A percentile compares a stretch with the other conserved stretches of the same genome.
Evolutionary conservation across 73 alveolate genomes (phyloP).

Genomic region (Tetrahymena borealis): DNA sequence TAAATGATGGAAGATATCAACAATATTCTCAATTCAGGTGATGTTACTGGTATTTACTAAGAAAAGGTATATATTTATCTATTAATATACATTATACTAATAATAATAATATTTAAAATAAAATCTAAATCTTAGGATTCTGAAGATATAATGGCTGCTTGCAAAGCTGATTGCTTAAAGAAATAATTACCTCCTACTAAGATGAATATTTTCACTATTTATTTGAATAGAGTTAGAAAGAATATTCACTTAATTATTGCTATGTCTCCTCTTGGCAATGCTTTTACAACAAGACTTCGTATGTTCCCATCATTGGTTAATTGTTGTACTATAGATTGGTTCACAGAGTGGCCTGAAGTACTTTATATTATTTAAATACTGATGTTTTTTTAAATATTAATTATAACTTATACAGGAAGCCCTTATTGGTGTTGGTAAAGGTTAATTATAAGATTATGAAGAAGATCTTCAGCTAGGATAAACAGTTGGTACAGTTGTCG

Average conservation of each 20-base stretch:
- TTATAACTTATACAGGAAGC: constrained; percentile 48
- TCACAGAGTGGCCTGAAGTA: constrained; percentile 89
- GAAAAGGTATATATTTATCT: constrained; percentile 76
- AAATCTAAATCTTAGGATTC: constrained; percentile 85
- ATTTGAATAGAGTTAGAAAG: constrained; percentile 78
- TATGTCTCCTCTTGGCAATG: constrained; percentile 97
- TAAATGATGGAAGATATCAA: constrained; percentile 97
- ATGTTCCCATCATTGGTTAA: constrained; percentile 99
- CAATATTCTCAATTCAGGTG: constrained; percentile 95
- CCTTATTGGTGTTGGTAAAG: constrained; percentile 81
- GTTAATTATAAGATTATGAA: constrained; percentile 41
- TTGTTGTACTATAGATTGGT: constrained; percentile 95
- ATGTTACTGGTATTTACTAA: constrained; percentile 91
- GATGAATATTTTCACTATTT: constrained; percentile 52
- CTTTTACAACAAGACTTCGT: constrained; percentile 92
- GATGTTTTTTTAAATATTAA: neutral
- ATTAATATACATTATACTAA: neutral
- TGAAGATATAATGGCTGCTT: constrained; percentile 34
- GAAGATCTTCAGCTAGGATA: constrained; percentile 28
- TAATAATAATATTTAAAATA: constrained; percentile 68
- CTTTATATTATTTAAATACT: neutral
- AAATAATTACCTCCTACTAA: constrained; percentile 53
- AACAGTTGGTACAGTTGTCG: constrained; percentile 1
- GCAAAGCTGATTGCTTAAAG: constrained; percentile 62
- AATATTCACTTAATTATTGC: constrained; percentile 97